These are phyloP conservation scores for Dentipellis fragilis DNA, from an alignment of 768 basidiomycete species.

Conservation along the genomic window DNA sequence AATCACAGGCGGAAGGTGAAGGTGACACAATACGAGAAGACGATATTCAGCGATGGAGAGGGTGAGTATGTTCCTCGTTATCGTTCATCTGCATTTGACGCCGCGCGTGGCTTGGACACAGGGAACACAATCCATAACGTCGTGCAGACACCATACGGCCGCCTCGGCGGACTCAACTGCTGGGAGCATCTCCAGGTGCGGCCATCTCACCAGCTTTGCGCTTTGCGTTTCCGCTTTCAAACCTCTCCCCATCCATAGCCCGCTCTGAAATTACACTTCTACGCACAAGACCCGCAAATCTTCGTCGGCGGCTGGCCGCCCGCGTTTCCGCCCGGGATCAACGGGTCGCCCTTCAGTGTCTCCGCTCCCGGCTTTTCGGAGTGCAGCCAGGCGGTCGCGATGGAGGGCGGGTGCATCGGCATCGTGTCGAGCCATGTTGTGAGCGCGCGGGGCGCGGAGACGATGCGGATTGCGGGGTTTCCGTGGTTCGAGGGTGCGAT, in stretches of 20 bases:
- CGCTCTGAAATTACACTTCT: not conserved
- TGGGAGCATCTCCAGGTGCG: not conserved
- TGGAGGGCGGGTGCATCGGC: not conserved
- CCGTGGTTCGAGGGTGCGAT: not conserved
- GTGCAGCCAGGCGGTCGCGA: not conserved
- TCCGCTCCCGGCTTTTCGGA: not conserved
- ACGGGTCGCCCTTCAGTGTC: not conserved
- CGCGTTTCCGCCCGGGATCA: not conserved
- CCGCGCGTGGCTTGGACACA: not conserved
- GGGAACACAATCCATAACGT: not conserved
- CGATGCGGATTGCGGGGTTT: not conserved
- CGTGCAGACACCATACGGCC: not conserved
- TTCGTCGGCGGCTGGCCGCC: not conserved
- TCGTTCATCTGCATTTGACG: not conserved
- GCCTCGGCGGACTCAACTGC: not conserved
- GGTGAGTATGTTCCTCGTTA: not conserved
- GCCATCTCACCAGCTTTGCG: not conserved
- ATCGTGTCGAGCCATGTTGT: not conserved
- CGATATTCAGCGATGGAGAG: not conserved
- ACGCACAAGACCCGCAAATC: not conserved
- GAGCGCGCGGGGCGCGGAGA: not conserved
- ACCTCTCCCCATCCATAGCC: not conserved
- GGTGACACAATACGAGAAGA: not conserved
- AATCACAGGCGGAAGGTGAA: not conserved
- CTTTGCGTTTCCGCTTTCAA: too few species aligned